A percentile compares a stretch with the other conserved stretches of the same genome.
phyloP scores from a whole-genome alignment of 2,329 filamentous ascomycete species.

The Hypoxylon sp. region DNA sequence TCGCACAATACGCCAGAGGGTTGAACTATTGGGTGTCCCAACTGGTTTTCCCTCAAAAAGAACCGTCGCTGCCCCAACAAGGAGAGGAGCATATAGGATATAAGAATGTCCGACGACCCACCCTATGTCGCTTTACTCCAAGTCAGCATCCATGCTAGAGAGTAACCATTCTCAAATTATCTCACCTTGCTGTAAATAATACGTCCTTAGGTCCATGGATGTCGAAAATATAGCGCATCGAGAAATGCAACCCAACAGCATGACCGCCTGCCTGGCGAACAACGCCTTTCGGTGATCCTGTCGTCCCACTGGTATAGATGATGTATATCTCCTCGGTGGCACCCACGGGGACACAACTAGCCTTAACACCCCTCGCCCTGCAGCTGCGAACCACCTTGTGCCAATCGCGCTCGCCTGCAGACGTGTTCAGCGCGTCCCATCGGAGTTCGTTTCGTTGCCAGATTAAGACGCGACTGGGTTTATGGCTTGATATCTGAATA shows the following conservation, averaged over 20 bases:
- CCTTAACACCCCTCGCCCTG: conserved; percentile 70
- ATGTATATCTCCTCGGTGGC: conserved; percentile 85
- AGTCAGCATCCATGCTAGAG: conserved; percentile 19
- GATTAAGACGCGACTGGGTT: conserved; percentile 76
- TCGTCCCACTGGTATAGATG: conserved; percentile 80
- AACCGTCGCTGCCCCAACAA: conserved; percentile 85
- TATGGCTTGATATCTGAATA: conserved; percentile 70
- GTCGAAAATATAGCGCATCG: conserved; percentile 83
- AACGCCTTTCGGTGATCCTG: conserved; percentile 77
- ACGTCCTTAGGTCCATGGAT: conserved; percentile 86
- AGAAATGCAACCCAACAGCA: conserved; percentile 83
- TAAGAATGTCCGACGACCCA: conserved; percentile 91
- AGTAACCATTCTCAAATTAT: conserved; percentile 42
- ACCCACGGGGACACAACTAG: conserved; percentile 78
- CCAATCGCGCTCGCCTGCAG: conserved; percentile 80
- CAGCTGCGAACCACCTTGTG: conserved; percentile 78
- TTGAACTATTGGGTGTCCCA: conserved; percentile 85
- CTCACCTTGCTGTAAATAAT: conserved; percentile 54
- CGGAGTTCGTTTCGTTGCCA: conserved; percentile 83
- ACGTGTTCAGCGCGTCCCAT: conserved; percentile 75
- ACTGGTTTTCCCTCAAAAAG: conserved; percentile 95
- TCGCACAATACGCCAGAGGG: conserved; percentile 87
- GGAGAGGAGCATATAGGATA: conserved; percentile 87
- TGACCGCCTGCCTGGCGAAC: conserved; percentile 82
- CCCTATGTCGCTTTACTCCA: conserved; percentile 72